Base-by-base conservation (phyloP, 495 filamentous ascomycete genomes). In the Penicillium nucicola region DNA sequence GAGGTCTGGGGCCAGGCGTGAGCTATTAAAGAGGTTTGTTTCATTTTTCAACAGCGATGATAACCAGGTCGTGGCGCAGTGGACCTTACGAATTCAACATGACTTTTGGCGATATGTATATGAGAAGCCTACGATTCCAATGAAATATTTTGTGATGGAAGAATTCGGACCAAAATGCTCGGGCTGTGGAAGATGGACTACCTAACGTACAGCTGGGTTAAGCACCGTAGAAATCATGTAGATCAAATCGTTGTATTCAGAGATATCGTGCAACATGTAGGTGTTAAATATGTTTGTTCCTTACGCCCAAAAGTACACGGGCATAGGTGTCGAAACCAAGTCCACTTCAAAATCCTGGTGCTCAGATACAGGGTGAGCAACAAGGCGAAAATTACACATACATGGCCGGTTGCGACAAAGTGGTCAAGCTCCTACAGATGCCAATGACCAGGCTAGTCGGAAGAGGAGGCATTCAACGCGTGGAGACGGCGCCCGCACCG, bases 1-100 rank as follows among this genome's bases (percentile, higher is more conserved):
- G 72, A 75, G 52, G 57, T 79, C 28, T 79, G 76, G 76, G 61
- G 56, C 3, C 52, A 65, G 42, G 32, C 61, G 4, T 65, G 40
- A 53, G 45, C 5, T 33, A 13, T 7, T 28, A 22, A 36, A 36
- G 17, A 7, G 14, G 11, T 13, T 44, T 17, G 14, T 15, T 33
- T 22, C 17, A 45, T 1, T 45, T 45, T 34, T 45, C 31, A 35
- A 45, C 42, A 23, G 23, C n/a, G 12, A 42, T 22, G 12, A 30
- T 20, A 42, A 42, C 22, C 23, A 10, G 6, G 12, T 30, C 1
- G 5, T 19, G 25, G 7, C 25, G 25, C 7, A 9, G 20, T 10
- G 6, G 7, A 28, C 25, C 25, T 28, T 45, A 14, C 18, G 18
- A 22, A 23, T 45, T 34, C 18, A 45, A 45, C 42, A 45, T 34